Percentiles rank a stretch among this genome's conserved stretches.
These are phyloP conservation scores for Lathyrus sativus DNA, from an alignment of 306 rosid genomes.

Conservation along the genomic window DNA sequence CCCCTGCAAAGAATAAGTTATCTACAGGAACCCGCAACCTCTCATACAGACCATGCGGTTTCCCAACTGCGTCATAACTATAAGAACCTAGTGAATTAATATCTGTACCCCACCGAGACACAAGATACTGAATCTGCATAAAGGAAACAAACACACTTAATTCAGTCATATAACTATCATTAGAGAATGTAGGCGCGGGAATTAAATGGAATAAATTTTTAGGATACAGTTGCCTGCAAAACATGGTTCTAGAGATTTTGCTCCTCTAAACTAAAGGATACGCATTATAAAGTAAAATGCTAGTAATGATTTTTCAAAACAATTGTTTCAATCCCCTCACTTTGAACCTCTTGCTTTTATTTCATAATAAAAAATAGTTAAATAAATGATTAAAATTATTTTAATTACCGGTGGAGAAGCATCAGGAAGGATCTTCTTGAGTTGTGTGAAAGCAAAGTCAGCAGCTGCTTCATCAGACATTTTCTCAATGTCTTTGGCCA, in stretches of 20 bases:
- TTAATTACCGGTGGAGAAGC: conserved; percentile 82
- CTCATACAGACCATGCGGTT: conserved; percentile 89
- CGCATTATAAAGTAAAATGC: neutral
- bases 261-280: neutral
- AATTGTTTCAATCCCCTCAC: neutral
- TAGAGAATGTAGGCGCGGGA: conserved; percentile 13
- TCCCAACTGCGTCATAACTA: conserved; percentile 87
- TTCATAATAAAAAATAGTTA: neutral
- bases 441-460: conserved; percentile 74
- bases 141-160: conserved; percentile 22
- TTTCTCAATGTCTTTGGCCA: conserved; percentile 94
- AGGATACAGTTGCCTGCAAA: neutral
- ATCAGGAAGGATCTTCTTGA: conserved; percentile 89
- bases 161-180: neutral
- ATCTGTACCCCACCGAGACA: conserved; percentile 95
- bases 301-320: neutral
- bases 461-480: conserved; percentile 99
- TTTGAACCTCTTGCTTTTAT: conserved; percentile 13
- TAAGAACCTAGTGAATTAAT: conserved; percentile 81
- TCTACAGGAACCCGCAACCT: conserved; percentile 90
- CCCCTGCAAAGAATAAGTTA: conserved; percentile 96
- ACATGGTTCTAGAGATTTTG: conserved; percentile 3
- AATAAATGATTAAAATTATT: neutral
- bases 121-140: conserved; percentile 84
- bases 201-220: neutral